These are phyloP conservation scores for Trichoderma atrobrunneum DNA, from an alignment of 2,329 filamentous ascomycete genomes.

Conservation along the genomic window DNA sequence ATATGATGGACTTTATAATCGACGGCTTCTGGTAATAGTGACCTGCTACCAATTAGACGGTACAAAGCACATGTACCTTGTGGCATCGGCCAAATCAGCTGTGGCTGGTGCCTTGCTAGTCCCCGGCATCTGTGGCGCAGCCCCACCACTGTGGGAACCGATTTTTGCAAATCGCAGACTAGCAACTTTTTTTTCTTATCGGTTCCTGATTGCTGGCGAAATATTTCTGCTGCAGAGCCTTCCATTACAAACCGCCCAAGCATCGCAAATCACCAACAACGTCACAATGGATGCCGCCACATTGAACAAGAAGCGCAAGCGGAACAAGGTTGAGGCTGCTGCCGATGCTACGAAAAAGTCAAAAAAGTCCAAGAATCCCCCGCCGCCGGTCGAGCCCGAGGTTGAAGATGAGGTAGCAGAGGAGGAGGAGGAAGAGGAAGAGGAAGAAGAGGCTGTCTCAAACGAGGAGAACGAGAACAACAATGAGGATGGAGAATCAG, in stretches of 20 bases:
- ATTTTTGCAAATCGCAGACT: constrained; percentile 13
- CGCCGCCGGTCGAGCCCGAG: constrained; percentile 22
- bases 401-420: constrained; percentile 31
- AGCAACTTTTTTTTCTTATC: constrained; percentile 25
- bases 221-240: constrained; percentile 17
- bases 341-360: constrained; percentile 25
- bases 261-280: constrained; percentile 15
- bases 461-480: constrained; percentile 26
- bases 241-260: not conserved
- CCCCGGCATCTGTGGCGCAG: constrained; percentile 20
- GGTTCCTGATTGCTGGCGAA: constrained; percentile 19
- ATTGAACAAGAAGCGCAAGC: constrained; percentile 46
- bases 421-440: constrained; percentile 27
- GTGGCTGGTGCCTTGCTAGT: constrained; percentile 18
- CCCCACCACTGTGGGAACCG: constrained; percentile 7
- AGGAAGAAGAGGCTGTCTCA: constrained; percentile 29
- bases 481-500: constrained; percentile 27
- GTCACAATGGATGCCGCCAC: constrained; percentile 34
- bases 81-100: not conserved
- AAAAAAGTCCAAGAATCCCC: constrained; percentile 43
- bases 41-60: not conserved
- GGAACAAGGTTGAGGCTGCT: constrained; percentile 35
- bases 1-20: not conserved
- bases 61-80: not conserved
- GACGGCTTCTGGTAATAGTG: not conserved